Evolutionary conservation across 73 alveolate genomes (phyloP).

Genomic region (Symbiodinium natans): DNA sequence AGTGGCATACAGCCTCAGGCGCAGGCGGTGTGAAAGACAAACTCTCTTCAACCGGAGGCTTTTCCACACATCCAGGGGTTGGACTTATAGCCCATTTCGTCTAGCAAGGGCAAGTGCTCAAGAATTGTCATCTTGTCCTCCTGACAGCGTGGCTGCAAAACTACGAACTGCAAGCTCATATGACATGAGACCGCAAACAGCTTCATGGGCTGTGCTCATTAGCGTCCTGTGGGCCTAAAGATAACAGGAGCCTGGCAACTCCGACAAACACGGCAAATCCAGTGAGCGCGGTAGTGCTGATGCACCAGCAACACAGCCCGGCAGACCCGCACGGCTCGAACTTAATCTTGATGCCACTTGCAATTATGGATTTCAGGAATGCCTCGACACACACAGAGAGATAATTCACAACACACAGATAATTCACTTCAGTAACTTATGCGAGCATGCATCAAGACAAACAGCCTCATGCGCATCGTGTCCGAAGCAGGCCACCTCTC

Average conservation of each 20-base stretch:
- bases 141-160: background rate
- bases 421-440: background rate
- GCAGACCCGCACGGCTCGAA: slow-evolving; percentile 71
- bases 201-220: background rate
- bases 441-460: background rate
- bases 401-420: too few relatives aligned
- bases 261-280: background rate
- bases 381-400: slow-evolving; percentile 6
- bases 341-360: slow-evolving; percentile 78
- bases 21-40: background rate
- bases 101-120: slow-evolving; percentile 70
- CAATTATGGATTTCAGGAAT: slow-evolving; percentile 86
- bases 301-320: background rate
- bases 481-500: slow-evolving; percentile 87
- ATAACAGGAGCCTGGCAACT: slow-evolving; percentile 45
- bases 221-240: slow-evolving; percentile 78
- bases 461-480: slow-evolving; percentile 64
- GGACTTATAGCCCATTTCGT: slow-evolving; percentile 66
- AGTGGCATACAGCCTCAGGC: slow-evolving; percentile 44
- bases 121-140: slow-evolving; percentile 73
- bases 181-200: background rate
- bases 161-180: background rate
- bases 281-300: background rate
- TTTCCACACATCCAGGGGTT: background rate
- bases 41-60: background rate